These are phyloP conservation scores for Amanita pallidorosea DNA, from an alignment of 768 basidiomycete species.

Conservation along the genomic window DNA sequence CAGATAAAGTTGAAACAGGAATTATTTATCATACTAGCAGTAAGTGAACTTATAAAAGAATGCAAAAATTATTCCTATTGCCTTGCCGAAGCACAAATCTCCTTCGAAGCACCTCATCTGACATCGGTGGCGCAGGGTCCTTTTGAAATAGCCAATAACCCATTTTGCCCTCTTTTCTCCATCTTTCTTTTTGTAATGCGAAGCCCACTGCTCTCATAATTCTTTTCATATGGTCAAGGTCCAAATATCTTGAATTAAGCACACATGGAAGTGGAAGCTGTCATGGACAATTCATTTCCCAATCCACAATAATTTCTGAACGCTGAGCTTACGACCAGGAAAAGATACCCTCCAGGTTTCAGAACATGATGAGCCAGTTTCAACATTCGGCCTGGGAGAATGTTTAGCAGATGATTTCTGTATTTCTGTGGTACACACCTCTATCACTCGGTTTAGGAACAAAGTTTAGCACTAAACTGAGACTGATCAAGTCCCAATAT, in stretches of 20 bases:
- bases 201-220: constrained; percentile 64
- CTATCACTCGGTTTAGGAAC: constrained; percentile 64
- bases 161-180: constrained; percentile 72
- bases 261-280: constrained; percentile 84
- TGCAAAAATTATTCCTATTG: constrained; percentile 71
- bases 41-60: constrained; percentile 21
- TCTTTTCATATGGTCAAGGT: constrained; percentile 40
- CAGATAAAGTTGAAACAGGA: too few relatives aligned
- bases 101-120: constrained; percentile 27
- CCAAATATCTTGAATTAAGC: constrained; percentile 75
- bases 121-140: constrained; percentile 3
- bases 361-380: constrained; percentile 48
- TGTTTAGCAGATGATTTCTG: background rate
- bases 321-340: constrained; percentile 48
- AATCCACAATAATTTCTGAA: constrained; percentile 6
- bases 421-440: constrained; percentile 32
- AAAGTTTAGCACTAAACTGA: constrained; percentile 87
- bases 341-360: constrained; percentile 44
- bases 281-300: background rate
- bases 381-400: constrained; percentile 57
- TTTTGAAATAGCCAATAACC: constrained; percentile 79
- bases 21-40: background rate
- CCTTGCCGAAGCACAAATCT: constrained; percentile 57
- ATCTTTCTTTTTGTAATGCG: constrained; percentile 40
- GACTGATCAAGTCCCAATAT: constrained; percentile 72